Base-by-base conservation (phyloP, 768 basidiomycete genomes). In the Lactarius quietus region DNA sequence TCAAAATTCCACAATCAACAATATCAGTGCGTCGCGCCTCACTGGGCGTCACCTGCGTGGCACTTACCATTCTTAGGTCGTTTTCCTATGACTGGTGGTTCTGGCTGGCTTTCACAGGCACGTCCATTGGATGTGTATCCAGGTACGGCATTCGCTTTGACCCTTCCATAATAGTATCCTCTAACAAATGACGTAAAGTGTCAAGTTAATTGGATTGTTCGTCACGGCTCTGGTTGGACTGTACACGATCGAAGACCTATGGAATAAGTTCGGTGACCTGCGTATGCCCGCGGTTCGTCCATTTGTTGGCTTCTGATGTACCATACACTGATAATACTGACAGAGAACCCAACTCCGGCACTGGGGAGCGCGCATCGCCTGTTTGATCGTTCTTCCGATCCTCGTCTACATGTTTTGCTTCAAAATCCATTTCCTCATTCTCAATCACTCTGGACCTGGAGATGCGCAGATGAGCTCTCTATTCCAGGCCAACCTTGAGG, bases 391-490 rank as follows among this genome's bases (percentile, higher is more conserved):
- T 65, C 78, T 98, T 8, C 97, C 97, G 1, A 84, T 95, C 70
- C 81, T 93, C 65, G 92, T 98, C 69, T 99, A 97, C 80, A 91
- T 95, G 85, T 78, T 86, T 20, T 90, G 86, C 26, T 99, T 99
- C 87, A 97, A 98, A 77, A 80, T 97, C 23, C 97, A 99, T 75
- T 99, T 99, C 80, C 74, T 98, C 74, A 83, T 99, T 68, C 80
- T 99, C 58, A 95, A 92, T 74, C 93, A 94, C 68, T 90, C 93
- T 17, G 96, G 96, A 43, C 93, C 97, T 26, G 97, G 96, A 18
- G 96, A 99, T 73, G 90, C 96, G 2, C 96, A 98, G 75, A 99
- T 99, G 96, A 93, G 91, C 74, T 97, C 94, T 9, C 81, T 98
- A 23, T 99, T 99, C 84, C 97, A 99, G 75, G 96, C 97, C 29